phyloP scores from a whole-genome alignment of 177 flowering plant species.

The Telopea speciosissima region DNA sequence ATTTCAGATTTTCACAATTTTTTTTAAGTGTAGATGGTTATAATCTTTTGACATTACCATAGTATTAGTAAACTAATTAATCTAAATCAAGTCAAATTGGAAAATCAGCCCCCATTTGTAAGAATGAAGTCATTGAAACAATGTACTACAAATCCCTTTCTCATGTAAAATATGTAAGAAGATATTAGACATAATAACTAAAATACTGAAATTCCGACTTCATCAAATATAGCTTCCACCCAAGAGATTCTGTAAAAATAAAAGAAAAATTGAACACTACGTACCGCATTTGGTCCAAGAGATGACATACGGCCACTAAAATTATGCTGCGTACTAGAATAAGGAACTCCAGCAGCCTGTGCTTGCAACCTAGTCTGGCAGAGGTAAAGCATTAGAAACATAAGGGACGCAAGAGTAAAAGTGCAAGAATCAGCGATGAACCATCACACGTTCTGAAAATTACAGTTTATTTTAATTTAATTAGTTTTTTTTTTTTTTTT shows the following conservation, averaged over 20 bases:
- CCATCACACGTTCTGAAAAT: not conserved
- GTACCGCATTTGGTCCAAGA: constrained; percentile 61
- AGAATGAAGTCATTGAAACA: too few species aligned
- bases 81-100: too few species aligned
- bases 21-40: too few species aligned
- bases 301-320: constrained; percentile 47
- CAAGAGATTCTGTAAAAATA: not conserved
- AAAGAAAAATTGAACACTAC: not conserved
- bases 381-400: not conserved
- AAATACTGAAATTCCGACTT: not conserved
- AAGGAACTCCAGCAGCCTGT: constrained; percentile 72
- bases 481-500: not conserved
- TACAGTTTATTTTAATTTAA: too few species aligned
- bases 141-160: not conserved
- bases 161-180: too few species aligned
- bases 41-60: too few species aligned
- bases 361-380: constrained; percentile 81
- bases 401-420: not conserved
- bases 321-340: constrained; percentile 60
- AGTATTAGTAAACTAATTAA: too few species aligned
- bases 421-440: not conserved
- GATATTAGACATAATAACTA: too few species aligned
- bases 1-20: too few species aligned
- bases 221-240: not conserved
- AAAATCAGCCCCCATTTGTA: too few species aligned